Evolutionary conservation across 2,329 filamentous ascomycete genomes (phyloP).

Genomic region (Hawksworthiomyces lignivorus): DNA sequence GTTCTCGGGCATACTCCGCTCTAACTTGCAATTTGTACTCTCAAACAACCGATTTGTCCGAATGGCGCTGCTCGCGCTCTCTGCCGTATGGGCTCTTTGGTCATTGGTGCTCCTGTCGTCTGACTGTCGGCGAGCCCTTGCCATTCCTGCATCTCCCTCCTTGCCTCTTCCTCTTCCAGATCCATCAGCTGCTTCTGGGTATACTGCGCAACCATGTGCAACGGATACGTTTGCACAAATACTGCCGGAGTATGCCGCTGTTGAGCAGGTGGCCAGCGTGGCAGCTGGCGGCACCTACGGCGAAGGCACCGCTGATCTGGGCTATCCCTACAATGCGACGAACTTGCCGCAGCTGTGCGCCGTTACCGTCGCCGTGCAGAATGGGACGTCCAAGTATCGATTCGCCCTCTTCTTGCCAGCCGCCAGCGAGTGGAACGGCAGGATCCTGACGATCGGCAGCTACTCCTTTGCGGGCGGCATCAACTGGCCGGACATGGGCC

Average conservation of each 20-base stretch:
- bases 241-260: constrained; percentile 21
- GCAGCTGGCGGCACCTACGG: constrained; percentile 26
- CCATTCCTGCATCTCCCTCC: no score
- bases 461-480: constrained; percentile 29
- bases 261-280: constrained; percentile 25
- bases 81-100: constrained; percentile 3
- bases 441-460: constrained; percentile 30
- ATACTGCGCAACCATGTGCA: no score
- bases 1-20: background rate
- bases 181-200: no score
- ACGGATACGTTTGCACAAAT: constrained; percentile 5
- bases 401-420: constrained; percentile 31
- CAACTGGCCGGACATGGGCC: constrained; percentile 24
- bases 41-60: background rate
- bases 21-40: background rate
- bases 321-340: constrained; percentile 27
- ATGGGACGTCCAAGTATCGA: constrained; percentile 25
- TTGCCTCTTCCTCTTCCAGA: no score
- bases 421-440: constrained; percentile 24
- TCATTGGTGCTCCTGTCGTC: background rate
- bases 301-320: constrained; percentile 26
- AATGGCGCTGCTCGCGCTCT: constrained; percentile 1
- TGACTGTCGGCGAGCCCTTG: background rate
- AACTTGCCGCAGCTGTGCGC: constrained; percentile 31
- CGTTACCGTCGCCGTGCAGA: constrained; percentile 28